Conservation (phyloP, 2,329 filamentous ascomycete species). For the Aspergillus luchuensis region DNA sequence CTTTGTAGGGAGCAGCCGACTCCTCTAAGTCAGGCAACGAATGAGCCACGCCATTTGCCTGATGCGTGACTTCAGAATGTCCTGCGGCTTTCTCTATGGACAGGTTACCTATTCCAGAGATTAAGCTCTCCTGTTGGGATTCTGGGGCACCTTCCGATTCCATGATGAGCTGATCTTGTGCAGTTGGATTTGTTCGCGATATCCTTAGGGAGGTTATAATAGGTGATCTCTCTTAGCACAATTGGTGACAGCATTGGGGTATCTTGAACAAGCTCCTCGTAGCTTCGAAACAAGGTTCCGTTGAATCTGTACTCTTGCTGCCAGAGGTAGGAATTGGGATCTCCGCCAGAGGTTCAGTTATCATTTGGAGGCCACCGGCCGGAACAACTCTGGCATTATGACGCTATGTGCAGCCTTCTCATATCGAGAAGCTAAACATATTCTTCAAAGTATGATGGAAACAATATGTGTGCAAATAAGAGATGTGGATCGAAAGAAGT, state of each 20-base stretch:
- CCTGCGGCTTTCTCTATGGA: neutral
- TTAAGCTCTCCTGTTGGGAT: neutral
- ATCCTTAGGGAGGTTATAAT: neutral
- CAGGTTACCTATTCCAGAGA: neutral
- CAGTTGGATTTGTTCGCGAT: neutral
- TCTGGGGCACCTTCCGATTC: conserved; percentile 23
- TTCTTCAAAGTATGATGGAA: neutral
- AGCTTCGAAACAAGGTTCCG: neutral
- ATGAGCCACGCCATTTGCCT: neutral
- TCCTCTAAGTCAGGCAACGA: neutral
- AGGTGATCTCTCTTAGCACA: neutral
- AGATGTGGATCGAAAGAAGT: neutral
- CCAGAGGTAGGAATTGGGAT: neutral
- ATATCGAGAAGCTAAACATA: neutral
- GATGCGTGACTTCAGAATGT: neutral
- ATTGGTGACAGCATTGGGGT: neutral
- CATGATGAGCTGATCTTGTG: conserved; percentile 17
- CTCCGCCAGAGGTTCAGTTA: neutral
- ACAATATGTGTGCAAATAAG: neutral
- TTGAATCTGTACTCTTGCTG: neutral
- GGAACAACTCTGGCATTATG: neutral
- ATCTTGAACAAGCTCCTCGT: neutral
- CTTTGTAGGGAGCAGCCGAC: neutral
- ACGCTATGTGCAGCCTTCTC: neutral
- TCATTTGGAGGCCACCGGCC: neutral